These are phyloP conservation scores for Diaporthe longicolla DNA, from an alignment of 2,329 filamentous ascomycete genomes.

Conservation along the genomic window DNA sequence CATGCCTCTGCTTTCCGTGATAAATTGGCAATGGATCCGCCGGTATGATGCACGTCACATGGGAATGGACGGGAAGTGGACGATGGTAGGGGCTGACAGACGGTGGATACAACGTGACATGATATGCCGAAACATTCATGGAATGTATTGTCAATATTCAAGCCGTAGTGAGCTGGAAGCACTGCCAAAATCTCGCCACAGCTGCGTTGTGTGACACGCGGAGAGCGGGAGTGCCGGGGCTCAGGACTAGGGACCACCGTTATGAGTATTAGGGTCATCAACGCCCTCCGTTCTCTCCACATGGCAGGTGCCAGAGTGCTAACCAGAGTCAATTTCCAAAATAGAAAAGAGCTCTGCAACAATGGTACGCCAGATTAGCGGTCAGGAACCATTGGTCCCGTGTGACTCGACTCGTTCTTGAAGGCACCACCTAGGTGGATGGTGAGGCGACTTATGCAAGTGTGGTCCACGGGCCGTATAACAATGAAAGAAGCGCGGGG, in stretches of 20 bases:
- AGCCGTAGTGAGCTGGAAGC: slow-evolving; percentile 5
- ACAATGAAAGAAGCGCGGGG: neutral
- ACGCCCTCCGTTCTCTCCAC: neutral
- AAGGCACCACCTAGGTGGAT: neutral
- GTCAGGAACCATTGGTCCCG: slow-evolving; percentile 14
- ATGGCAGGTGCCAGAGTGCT: neutral
- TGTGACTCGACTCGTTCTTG: neutral
- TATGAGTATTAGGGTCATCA: slow-evolving; percentile 4
- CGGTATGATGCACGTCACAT: neutral
- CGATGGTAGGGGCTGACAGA: neutral
- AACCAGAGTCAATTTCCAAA: neutral
- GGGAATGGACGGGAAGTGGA: neutral
- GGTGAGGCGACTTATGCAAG: slow-evolving; percentile 10
- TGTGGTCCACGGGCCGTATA: neutral
- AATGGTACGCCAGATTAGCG: slow-evolving; percentile 17
- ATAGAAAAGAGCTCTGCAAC: neutral
- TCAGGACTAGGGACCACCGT: slow-evolving; percentile 1
- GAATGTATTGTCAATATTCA: slow-evolving; percentile 27
- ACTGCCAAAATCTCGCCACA: slow-evolving; percentile 17
- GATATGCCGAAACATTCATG: neutral
- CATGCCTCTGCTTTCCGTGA: neutral
- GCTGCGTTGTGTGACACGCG: slow-evolving; percentile 16
- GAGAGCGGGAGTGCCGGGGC: neutral
- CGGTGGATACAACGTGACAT: slow-evolving; percentile 21
- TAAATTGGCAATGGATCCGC: neutral